Evolutionary conservation across 768 basidiomycete species (phyloP).

Genomic region (Agrocybe chaxingu): DNA sequence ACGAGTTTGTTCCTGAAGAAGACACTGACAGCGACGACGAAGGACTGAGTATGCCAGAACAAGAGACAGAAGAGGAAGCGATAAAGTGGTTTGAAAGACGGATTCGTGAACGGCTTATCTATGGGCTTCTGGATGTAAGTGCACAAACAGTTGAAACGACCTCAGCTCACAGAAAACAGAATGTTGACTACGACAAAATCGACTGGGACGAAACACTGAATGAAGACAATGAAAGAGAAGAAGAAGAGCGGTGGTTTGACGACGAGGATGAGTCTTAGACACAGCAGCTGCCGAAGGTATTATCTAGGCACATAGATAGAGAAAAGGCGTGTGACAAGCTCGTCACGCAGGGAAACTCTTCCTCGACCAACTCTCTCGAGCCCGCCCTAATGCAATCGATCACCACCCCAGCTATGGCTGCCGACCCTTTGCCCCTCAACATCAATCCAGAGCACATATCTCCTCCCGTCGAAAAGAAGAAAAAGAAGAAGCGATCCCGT

Average conservation of each 20-base stretch:
- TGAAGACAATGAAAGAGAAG: conserved; percentile 52
- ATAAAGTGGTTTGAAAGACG: conserved; percentile 53
- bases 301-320: conserved; percentile 2
- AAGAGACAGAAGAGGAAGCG: conserved; percentile 48
- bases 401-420: conserved; percentile 15
- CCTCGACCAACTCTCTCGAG: conserved; percentile 19
- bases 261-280: conserved; percentile 39
- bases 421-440: conserved; percentile 15
- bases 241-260: conserved; percentile 74
- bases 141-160: not conserved
- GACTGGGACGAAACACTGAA: conserved; percentile 79
- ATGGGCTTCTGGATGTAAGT: conserved; percentile 70
- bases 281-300: not conserved
- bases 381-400: conserved; percentile 45
- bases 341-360: not conserved
- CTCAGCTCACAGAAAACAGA: conserved; percentile 31
- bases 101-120: conserved; percentile 70
- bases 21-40: conserved; percentile 58
- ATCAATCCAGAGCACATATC: conserved; percentile 13
- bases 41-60: conserved; percentile 19
- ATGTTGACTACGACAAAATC: conserved; percentile 63
- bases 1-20: conserved; percentile 64
- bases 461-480: conserved; percentile 26
- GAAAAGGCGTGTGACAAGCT: conserved; percentile 12
- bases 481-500: conserved; percentile 33